Conservation (phyloP, 805 yeast species). For the Candida taoyuanica region DNA sequence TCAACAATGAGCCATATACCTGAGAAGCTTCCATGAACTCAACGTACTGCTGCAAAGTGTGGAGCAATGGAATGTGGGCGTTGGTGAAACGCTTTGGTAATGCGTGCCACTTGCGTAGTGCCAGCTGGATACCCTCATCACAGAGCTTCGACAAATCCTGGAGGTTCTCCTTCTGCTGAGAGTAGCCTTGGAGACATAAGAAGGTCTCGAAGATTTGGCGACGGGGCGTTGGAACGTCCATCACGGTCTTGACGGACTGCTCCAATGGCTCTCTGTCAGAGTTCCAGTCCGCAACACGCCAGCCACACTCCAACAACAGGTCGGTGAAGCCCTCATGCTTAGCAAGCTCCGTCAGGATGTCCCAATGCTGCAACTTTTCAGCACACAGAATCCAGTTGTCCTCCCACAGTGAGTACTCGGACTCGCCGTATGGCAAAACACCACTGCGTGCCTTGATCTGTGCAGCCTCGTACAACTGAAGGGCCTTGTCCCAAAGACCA, state of each 20-base stretch:
- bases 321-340: conserved; percentile 98
- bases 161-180: conserved; percentile 81
- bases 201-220: conserved; percentile 95
- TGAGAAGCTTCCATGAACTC: conserved; percentile 97
- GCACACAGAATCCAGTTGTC: conserved; percentile 98
- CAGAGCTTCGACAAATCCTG: conserved; percentile 82
- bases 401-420: conserved; percentile 96
- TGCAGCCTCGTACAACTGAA: conserved; percentile 90
- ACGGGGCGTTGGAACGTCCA: conserved; percentile 98
- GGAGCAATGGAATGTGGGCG: conserved; percentile 86
- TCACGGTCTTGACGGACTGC: conserved; percentile 89
- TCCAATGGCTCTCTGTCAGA: conserved; percentile 92
- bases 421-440: conserved; percentile 88
- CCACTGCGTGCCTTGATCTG: conserved; percentile 96
- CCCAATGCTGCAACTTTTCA: conserved; percentile 97
- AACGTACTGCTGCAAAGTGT: conserved; percentile 94
- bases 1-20: conserved; percentile 78
- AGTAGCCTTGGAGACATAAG: conserved; percentile 86
- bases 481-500: conserved; percentile 92
- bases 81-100: conserved; percentile 68
- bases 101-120: conserved; percentile 89
- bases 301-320: conserved; percentile 92
- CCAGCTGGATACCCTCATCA: conserved; percentile 94
- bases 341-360: conserved; percentile 89
- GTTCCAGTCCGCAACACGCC: conserved; percentile 99